phyloP scores from a whole-genome alignment of 495 filamentous ascomycete species.

The Tetracladium setigerum region DNA sequence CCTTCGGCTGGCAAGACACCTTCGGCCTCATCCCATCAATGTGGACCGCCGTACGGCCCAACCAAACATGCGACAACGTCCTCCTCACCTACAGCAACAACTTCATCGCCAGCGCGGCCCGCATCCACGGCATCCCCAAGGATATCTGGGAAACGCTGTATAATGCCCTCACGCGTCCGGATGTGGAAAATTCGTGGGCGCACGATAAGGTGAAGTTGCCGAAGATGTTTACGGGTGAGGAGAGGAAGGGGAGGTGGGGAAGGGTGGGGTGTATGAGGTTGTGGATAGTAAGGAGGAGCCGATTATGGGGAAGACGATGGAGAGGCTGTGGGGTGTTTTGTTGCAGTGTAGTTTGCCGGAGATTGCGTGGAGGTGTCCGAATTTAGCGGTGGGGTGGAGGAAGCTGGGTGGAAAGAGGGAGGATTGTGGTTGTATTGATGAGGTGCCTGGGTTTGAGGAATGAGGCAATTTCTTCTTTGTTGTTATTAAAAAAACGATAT shows the following conservation, averaged over 20 bases:
- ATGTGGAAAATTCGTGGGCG: constrained; percentile 23
- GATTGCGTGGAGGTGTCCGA: constrained; percentile 31
- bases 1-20: constrained; percentile 25
- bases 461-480: neutral
- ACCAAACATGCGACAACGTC: constrained; percentile 13
- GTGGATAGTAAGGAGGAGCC: constrained; percentile 23
- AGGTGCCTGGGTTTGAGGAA: neutral
- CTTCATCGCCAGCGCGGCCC: constrained; percentile 33
- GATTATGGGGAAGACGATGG: constrained; percentile 33
- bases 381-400: constrained; percentile 23
- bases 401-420: constrained; percentile 20
- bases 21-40: constrained; percentile 26
- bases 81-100: constrained; percentile 35
- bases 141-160: constrained; percentile 24
- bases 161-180: constrained; percentile 21
- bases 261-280: constrained; percentile 8
- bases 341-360: constrained; percentile 29
- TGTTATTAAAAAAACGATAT: constrained; percentile 2
- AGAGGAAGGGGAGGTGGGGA: constrained; percentile 8
- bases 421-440: constrained; percentile 34
- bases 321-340: constrained; percentile 35
- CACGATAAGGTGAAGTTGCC: constrained; percentile 14
- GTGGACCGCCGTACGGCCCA: constrained; percentile 8
- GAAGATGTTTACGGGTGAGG: constrained; percentile 12
- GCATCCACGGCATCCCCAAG: constrained; percentile 26